Percentiles rank a stretch among this genome's conserved stretches.
These are phyloP conservation scores for Cytospora paraplurivora DNA, from an alignment of 2,329 filamentous ascomycete species.

Conservation along the genomic window DNA sequence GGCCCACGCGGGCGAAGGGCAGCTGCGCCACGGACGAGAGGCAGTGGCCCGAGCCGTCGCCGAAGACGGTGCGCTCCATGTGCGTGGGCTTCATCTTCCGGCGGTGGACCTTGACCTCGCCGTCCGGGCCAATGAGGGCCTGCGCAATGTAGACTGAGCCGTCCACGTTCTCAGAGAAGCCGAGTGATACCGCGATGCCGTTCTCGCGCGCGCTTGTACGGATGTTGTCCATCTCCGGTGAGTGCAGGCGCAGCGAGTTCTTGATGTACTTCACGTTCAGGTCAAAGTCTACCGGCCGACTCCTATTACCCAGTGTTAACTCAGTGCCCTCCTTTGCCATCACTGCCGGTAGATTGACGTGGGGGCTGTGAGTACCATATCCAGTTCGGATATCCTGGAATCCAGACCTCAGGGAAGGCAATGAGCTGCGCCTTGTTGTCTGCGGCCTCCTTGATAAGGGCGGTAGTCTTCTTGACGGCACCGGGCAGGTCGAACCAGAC, in stretches of 20 bases:
- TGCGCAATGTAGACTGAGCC: conserved; percentile 51
- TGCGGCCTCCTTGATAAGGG: conserved; percentile 58
- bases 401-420: conserved; percentile 56
- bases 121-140: conserved; percentile 45
- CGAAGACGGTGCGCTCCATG: conserved; percentile 54
- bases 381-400: conserved; percentile 57
- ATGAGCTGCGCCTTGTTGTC: conserved; percentile 56
- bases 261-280: conserved; percentile 40
- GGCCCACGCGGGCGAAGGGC: conserved; percentile 47
- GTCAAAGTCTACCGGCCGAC: conserved; percentile 33
- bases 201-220: conserved; percentile 45
- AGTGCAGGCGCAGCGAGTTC: conserved; percentile 46
- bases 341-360: not conserved
- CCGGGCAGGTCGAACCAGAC: conserved; percentile 60
- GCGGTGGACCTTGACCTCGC: conserved; percentile 43
- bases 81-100: conserved; percentile 57
- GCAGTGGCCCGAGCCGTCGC: conserved; percentile 44
- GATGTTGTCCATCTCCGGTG: conserved; percentile 47
- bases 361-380: conserved; percentile 39
- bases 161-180: conserved; percentile 52
- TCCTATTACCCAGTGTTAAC: conserved; percentile 27
- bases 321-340: conserved; percentile 43
- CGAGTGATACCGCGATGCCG: conserved; percentile 49
- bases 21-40: conserved; percentile 45
- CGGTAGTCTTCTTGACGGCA: conserved; percentile 58